Conservation (phyloP, 371 early-diverging fungal species). For the Circinella umbellata region DNA sequence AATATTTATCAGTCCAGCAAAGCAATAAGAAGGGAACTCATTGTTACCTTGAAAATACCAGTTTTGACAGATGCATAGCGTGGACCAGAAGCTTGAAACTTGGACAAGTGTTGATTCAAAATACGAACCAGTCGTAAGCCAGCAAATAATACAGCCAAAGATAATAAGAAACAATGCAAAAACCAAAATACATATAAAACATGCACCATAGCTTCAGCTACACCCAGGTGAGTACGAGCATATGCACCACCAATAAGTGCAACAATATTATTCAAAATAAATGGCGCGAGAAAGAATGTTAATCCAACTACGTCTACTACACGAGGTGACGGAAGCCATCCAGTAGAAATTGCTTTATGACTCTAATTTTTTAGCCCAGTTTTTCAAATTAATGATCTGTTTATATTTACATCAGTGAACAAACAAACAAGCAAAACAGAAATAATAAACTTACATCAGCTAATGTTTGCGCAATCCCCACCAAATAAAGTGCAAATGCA, state of each 20-base stretch:
- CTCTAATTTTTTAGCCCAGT: constrained; percentile 21
- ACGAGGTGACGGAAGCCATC: constrained; percentile 37
- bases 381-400: neutral
- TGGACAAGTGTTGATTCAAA: constrained; percentile 29
- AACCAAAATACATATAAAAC: constrained; percentile 40
- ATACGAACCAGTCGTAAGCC: constrained; percentile 32
- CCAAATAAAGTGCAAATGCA: constrained; percentile 31
- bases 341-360: constrained; percentile 34
- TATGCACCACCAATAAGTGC: constrained; percentile 30
- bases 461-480: constrained; percentile 41
- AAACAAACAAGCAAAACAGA: neutral
- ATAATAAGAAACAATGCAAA: constrained; percentile 26
- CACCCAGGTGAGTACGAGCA: constrained; percentile 19
- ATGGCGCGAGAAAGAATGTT: constrained; percentile 33
- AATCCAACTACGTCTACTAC: constrained; percentile 33
- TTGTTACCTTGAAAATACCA: constrained; percentile 39
- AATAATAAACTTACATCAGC: constrained; percentile 22
- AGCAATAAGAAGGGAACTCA: neutral
- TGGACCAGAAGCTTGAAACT: constrained; percentile 28
- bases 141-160: constrained; percentile 23
- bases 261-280: constrained; percentile 32
- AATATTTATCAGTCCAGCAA: too few relatives aligned
- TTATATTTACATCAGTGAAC: neutral
- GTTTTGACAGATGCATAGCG: constrained; percentile 25
- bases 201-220: constrained; percentile 29